Evolutionary conservation across 2,329 filamentous ascomycete species (phyloP), one percentile per base, ranked within the genome.

Genomic region (Ophiocordyceps camponoti-rufipedis): DNA sequence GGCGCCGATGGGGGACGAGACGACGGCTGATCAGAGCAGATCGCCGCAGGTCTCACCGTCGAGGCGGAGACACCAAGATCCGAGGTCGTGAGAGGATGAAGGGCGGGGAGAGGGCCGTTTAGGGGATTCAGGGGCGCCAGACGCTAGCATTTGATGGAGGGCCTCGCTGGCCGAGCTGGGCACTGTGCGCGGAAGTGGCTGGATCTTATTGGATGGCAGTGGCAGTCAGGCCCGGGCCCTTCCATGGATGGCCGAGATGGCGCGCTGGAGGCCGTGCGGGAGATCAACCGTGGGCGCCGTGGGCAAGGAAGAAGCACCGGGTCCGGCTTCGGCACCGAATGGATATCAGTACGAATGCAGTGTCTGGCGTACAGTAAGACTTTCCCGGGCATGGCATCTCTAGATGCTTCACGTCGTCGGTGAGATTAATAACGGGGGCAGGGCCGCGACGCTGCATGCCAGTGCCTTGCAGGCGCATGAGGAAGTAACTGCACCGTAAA

Each of bases 1-100:
- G 29, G 32, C 11, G 43, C 35, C 45, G 45, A 49, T 39, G 44
- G 47, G 40, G 38, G 18, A 43, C 23, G 23, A 23, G 23, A 23
- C 23, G 23, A 23, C 23, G 23, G 41, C 44, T 40, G 38, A 46
- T 43, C 29, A 31, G 7, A 48, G 42, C 46, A 35, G 48, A 44
- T 45, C 49, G 42, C 42, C 33, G 47, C 48, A 48, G 47, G 50
- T 51, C 47, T 49, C 47, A 49, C 48, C 41, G 39, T n/a, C 9
- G 39, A 48, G 39, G 43, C 49, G 46, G 49, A 47, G 47, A 44
- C 49, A 42, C 41, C 18, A 23, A 23, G 41, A 16, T 29, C 32
- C 31, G 41, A 31, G 41, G 28, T 14, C 10, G 23, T 14, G 23
- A 32, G 28, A 35, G 42, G 42, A 35, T 10, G 42, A 29, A 32